These are phyloP conservation scores for Penicillium sclerotiorum DNA, from an alignment of 2,329 filamentous ascomycete species.

Conservation along the genomic window DNA sequence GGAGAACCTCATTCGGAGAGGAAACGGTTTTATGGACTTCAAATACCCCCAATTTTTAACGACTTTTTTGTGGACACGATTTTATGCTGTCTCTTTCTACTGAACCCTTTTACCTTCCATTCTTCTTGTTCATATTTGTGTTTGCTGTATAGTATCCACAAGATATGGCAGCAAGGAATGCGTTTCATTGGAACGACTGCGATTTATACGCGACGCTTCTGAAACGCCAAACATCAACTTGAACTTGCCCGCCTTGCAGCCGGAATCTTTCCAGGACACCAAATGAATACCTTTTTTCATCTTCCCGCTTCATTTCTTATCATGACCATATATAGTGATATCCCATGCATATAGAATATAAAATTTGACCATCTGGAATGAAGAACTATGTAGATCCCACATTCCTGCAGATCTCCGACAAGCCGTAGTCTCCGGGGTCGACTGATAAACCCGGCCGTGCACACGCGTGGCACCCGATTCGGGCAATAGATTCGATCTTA, in stretches of 20 bases:
- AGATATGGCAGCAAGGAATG: background rate
- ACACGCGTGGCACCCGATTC: conserved; percentile 18
- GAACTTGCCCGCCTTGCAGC: background rate
- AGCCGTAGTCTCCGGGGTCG: conserved; percentile 21
- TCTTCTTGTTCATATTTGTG: conserved; percentile 28
- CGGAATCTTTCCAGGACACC: conserved; percentile 7
- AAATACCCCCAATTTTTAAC: conserved; percentile 36
- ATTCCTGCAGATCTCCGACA: conserved; percentile 21
- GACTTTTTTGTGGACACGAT: conserved; percentile 35
- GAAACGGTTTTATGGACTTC: conserved; percentile 28
- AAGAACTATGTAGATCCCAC: conserved; percentile 24
- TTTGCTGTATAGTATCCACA: background rate
- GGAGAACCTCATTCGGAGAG: conserved; percentile 24
- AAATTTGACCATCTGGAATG: conserved; percentile 4
- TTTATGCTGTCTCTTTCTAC: conserved; percentile 31
- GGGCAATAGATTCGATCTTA: conserved; percentile 26
- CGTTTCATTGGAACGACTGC: no score
- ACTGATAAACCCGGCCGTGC: conserved; percentile 23
- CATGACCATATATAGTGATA: background rate
- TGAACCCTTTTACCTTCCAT: conserved; percentile 19
- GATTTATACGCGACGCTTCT: background rate
- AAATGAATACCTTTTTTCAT: conserved; percentile 10
- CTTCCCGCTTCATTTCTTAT: background rate
- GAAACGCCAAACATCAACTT: no score
- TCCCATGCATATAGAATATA: background rate